Evolutionary conservation across 2,329 filamentous ascomycete species (phyloP).

Genomic region (Hymenoscyphus linearis): DNA sequence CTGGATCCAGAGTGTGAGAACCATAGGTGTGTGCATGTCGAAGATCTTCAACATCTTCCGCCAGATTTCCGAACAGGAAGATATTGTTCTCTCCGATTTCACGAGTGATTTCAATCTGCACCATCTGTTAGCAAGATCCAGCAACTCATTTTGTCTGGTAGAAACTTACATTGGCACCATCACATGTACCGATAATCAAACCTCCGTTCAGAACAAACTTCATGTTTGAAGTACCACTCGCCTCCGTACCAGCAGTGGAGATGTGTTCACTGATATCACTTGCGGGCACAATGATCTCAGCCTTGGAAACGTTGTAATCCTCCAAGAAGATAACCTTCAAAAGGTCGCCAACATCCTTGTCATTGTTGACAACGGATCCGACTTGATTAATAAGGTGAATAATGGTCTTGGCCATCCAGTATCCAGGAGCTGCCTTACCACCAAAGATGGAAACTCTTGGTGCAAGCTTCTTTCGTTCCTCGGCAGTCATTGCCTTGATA

Average conservation of each 20-base stretch:
- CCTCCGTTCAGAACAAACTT: conserved; percentile 98
- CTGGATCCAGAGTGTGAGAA: conserved; percentile 68
- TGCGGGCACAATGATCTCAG: conserved; percentile 90
- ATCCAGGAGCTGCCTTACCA: conserved; percentile 94
- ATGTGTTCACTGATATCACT: conserved; percentile 98
- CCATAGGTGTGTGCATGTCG: conserved; percentile 86
- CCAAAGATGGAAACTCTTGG: conserved; percentile 95
- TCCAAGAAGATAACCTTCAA: conserved; percentile 96
- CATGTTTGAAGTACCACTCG: conserved; percentile 93
- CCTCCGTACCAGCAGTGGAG: conserved; percentile 93
- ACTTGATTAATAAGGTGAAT: conserved; percentile 96
- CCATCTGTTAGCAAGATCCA: conserved; percentile 6
- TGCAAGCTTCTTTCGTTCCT: conserved; percentile 79
- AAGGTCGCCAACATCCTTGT: conserved; percentile 84
- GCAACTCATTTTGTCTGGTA: not conserved
- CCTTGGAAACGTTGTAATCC: conserved; percentile 99
- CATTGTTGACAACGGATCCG: conserved; percentile 83
- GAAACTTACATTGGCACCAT: conserved; percentile 83
- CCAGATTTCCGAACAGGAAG: conserved; percentile 94
- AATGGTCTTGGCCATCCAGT: conserved; percentile 99
- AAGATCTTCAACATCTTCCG: conserved; percentile 94
- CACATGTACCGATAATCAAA: conserved; percentile 94
- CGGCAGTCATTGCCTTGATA: conserved; percentile 78
- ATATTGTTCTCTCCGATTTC: conserved; percentile 97
- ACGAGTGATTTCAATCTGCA: conserved; percentile 88